phyloP scores from a whole-genome alignment of 2,329 filamentous ascomycete genomes.

The Cladosporium velox region DNA sequence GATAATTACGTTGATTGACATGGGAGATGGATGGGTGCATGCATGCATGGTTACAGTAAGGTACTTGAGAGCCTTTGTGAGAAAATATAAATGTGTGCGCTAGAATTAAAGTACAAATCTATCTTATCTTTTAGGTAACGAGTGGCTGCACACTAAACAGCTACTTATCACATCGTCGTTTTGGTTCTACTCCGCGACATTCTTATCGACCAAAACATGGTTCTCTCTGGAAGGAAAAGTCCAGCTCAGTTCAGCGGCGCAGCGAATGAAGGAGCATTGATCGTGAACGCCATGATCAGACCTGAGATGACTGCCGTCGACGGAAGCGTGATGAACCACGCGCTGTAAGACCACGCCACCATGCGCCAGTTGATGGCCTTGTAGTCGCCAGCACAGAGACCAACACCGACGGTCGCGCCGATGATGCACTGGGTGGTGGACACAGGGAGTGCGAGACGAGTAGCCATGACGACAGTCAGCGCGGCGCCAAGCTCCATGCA shows the following conservation, averaged over 20 bases:
- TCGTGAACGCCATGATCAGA: constrained; percentile 58
- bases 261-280: constrained; percentile 21
- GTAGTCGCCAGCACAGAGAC: constrained; percentile 59
- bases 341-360: constrained; percentile 60
- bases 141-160: background rate
- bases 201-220: too few species aligned
- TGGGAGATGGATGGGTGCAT: too few species aligned
- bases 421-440: constrained; percentile 65
- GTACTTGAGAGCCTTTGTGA: too few species aligned
- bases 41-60: too few species aligned
- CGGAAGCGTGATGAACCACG: constrained; percentile 61
- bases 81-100: too few species aligned
- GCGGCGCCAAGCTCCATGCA: constrained; percentile 61
- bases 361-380: constrained; percentile 63
- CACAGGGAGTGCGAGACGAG: constrained; percentile 60
- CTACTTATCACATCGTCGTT: background rate
- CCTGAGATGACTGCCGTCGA: constrained; percentile 57
- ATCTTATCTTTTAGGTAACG: background rate
- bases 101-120: background rate
- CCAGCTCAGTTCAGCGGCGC: constrained; percentile 7
- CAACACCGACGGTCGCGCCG: constrained; percentile 59
- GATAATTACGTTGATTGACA: too few species aligned
- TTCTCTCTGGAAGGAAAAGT: background rate
- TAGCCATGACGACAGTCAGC: constrained; percentile 62
- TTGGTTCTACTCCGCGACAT: background rate